These are phyloP conservation scores for Mixia osmundae DNA, from an alignment of 1,284 basidiomycete species.

Conservation along the genomic window DNA sequence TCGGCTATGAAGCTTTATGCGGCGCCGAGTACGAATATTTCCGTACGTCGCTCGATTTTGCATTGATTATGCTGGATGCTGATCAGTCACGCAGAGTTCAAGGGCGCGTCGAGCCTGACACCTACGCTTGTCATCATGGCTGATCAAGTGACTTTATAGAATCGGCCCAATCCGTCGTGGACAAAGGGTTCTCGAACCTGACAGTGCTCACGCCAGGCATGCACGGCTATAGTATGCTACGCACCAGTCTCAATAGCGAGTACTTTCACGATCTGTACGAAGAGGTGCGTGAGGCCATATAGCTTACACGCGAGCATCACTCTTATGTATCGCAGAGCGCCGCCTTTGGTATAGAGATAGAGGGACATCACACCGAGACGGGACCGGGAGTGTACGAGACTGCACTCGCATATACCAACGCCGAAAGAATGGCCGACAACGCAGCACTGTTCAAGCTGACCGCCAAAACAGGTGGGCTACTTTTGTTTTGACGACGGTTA, in stretches of 20 bases:
- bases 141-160: slow-evolving; percentile 28
- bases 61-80: not conserved
- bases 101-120: slow-evolving; percentile 2
- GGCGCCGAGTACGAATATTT: slow-evolving; percentile 86
- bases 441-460: slow-evolving; percentile 78
- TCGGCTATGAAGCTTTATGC: slow-evolving; percentile 23
- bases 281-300: slow-evolving; percentile 19
- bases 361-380: slow-evolving; percentile 50
- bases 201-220: slow-evolving; percentile 66
- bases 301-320: not conserved
- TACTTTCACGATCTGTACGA: slow-evolving; percentile 83
- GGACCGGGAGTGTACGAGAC: slow-evolving; percentile 57
- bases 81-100: slow-evolving; percentile 3
- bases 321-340: slow-evolving; percentile 1
- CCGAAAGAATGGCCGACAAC: slow-evolving; percentile 75
- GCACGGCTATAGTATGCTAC: slow-evolving; percentile 22
- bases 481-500: slow-evolving; percentile 8
- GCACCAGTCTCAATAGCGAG: slow-evolving; percentile 39
- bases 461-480: slow-evolving; percentile 41
- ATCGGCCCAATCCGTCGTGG: slow-evolving; percentile 43
- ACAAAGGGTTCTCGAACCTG: slow-evolving; percentile 54
- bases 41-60: slow-evolving; percentile 26
- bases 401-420: slow-evolving; percentile 68
- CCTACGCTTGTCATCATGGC: slow-evolving; percentile 2
- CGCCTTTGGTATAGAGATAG: slow-evolving; percentile 5